Conservation (phyloP, 2,329 filamentous ascomycete genomes). For the Atkinsonella hypoxylon region DNA sequence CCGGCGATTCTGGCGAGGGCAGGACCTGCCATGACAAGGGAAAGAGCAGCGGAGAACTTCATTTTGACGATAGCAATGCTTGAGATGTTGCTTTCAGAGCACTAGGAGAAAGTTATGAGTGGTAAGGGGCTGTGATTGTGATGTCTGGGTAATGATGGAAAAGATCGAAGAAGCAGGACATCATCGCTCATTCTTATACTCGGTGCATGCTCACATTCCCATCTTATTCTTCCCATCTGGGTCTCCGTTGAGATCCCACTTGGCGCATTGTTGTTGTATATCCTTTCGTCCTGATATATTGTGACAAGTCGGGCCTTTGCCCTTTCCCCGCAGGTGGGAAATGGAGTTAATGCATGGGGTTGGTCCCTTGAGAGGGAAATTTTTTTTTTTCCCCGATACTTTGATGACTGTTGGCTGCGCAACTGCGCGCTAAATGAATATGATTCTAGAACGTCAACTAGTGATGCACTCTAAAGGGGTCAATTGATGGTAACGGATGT, state of each 20-base stretch:
- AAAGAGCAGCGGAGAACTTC: slow-evolving; percentile 17
- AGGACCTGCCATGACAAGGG: slow-evolving; percentile 16
- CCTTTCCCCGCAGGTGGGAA: too few relatives aligned
- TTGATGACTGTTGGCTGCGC: too few relatives aligned
- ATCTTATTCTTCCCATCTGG: too few relatives aligned
- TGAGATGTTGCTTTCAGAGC: neutral
- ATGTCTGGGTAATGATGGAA: neutral
- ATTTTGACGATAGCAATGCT: slow-evolving; percentile 10
- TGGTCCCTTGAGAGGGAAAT: too few relatives aligned
- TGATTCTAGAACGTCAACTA: too few relatives aligned
- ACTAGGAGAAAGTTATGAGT: neutral
- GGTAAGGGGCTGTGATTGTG: neutral
- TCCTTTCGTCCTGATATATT: slow-evolving; percentile 8
- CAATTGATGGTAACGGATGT: too few relatives aligned
- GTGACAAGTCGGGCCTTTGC: too few relatives aligned
- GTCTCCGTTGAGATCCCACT: slow-evolving; percentile 14
- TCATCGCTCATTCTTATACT: neutral
- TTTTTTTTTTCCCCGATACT: too few relatives aligned
- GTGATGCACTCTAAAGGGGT: too few relatives aligned
- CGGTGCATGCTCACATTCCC: neutral
- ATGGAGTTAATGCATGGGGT: too few relatives aligned
- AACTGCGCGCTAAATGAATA: too few relatives aligned
- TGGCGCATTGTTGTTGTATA: slow-evolving; percentile 9
- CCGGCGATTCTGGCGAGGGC: slow-evolving; percentile 15
- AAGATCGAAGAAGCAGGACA: neutral